These are phyloP conservation scores for Symbiotaphrina buchneri DNA, from an alignment of 495 filamentous ascomycete species.

Conservation along the genomic window DNA sequence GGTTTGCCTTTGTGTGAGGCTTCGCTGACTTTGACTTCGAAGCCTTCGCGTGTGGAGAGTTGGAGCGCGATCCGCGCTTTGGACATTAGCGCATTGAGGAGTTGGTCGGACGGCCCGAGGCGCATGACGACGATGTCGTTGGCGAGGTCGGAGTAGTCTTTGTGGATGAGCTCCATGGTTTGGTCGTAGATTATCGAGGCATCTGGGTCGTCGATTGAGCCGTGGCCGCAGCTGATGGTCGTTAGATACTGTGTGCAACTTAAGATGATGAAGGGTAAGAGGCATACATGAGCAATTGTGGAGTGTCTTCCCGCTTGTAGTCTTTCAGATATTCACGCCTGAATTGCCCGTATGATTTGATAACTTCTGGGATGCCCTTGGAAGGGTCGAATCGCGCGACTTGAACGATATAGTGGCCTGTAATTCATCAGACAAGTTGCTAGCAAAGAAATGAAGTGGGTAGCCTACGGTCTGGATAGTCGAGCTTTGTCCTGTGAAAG, in stretches of 20 bases:
- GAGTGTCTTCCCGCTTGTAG: conserved; percentile 21
- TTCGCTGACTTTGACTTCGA: conserved; percentile 80
- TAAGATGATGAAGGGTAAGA: not conserved
- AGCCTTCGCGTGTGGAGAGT: conserved; percentile 66
- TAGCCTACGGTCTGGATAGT: conserved; percentile 35
- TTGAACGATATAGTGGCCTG: conserved; percentile 56
- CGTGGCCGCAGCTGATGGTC: conserved; percentile 37
- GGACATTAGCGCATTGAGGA: conserved; percentile 61
- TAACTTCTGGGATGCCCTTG: conserved; percentile 65
- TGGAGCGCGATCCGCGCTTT: conserved; percentile 54
- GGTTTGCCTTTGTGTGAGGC: conserved; percentile 70
- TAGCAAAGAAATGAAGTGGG: not conserved
- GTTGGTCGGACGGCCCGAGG: conserved; percentile 55
- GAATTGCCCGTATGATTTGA: conserved; percentile 59
- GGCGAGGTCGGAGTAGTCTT: conserved; percentile 22
- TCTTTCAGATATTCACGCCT: conserved; percentile 29
- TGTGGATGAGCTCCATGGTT: conserved; percentile 41
- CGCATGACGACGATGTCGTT: conserved; percentile 52
- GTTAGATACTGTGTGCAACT: not conserved
- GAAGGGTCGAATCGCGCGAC: conserved; percentile 73
- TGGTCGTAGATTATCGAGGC: conserved; percentile 49
- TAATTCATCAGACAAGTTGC: not conserved
- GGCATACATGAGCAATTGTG: conserved; percentile 44
- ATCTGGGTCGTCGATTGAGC: conserved; percentile 73
- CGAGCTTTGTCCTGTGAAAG: conserved; percentile 31